Evolutionary conservation across 441 rosid genomes (phyloP).

Genomic region (Erysimum pusillum): DNA sequence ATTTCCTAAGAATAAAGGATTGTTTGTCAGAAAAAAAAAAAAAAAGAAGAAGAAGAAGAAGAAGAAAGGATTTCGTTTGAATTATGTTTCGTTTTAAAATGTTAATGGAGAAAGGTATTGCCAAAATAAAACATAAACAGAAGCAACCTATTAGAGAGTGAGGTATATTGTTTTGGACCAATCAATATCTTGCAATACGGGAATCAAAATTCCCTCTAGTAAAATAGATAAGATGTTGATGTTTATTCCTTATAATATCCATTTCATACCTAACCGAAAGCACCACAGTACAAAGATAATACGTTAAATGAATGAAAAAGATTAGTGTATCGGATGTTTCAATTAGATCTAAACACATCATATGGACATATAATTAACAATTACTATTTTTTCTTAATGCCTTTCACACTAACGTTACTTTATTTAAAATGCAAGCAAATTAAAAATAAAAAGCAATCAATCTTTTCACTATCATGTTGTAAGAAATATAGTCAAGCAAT

Average conservation of each 20-base stretch:
- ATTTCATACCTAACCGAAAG: conserved; percentile 29
- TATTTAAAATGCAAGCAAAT: not conserved
- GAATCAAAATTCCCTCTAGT: not conserved
- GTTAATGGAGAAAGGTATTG: not conserved
- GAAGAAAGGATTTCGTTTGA: not conserved
- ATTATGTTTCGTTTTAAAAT: not conserved
- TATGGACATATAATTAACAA: conserved; percentile 21
- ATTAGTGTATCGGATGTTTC: not conserved
- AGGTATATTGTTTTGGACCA: not conserved
- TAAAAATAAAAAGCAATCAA: not conserved
- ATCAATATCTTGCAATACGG: conserved; percentile 13
- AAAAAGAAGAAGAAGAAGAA: no score
- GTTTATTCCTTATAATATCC: not conserved
- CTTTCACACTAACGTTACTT: conserved; percentile 26
- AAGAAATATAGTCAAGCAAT: not conserved
- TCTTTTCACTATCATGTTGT: not conserved
- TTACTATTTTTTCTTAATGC: conserved; percentile 4
- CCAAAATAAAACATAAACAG: not conserved
- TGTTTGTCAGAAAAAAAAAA: no score
- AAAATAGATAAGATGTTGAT: not conserved
- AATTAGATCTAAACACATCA: conserved; percentile 25
- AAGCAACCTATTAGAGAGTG: conserved; percentile 18
- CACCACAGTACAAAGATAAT: conserved; percentile 28
- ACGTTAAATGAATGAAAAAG: conserved; percentile 6
- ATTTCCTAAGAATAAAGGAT: not conserved